Conservation (phyloP, 2,329 filamentous ascomycete genomes). For the Trichoderma aggressivum region DNA sequence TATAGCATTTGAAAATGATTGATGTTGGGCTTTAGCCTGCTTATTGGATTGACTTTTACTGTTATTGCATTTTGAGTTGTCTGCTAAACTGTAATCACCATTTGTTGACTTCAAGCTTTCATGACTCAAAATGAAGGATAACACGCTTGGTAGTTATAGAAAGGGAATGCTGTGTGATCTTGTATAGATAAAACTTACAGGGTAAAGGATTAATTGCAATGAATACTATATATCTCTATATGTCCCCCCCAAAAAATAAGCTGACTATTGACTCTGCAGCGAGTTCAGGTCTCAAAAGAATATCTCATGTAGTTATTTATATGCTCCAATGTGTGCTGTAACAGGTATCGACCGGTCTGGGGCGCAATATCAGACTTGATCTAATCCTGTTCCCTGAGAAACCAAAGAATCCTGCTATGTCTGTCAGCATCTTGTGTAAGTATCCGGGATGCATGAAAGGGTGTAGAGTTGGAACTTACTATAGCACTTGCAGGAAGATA, state of each 20-base stretch:
- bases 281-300: neutral
- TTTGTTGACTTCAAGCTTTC: neutral
- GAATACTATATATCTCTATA: no score
- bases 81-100: neutral
- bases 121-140: neutral
- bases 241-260: no score
- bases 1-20: neutral
- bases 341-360: neutral
- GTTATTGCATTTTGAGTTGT: neutral
- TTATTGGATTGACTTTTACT: neutral
- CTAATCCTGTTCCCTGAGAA: neutral
- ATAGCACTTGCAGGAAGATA: neutral
- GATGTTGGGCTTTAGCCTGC: neutral
- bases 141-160: neutral
- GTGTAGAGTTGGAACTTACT: neutral
- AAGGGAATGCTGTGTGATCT: neutral
- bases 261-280: neutral
- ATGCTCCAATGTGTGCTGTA: neutral
- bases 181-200: no score
- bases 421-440: neutral
- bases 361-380: neutral
- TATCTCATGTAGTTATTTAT: neutral
- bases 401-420: neutral
- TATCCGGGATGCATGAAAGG: neutral
- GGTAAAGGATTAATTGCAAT: no score